Percentiles rank a stretch among this genome's conserved stretches.
Conservation (phyloP, 108 stramenopile species). For the Pseudonitzschia multiseries region DNA sequence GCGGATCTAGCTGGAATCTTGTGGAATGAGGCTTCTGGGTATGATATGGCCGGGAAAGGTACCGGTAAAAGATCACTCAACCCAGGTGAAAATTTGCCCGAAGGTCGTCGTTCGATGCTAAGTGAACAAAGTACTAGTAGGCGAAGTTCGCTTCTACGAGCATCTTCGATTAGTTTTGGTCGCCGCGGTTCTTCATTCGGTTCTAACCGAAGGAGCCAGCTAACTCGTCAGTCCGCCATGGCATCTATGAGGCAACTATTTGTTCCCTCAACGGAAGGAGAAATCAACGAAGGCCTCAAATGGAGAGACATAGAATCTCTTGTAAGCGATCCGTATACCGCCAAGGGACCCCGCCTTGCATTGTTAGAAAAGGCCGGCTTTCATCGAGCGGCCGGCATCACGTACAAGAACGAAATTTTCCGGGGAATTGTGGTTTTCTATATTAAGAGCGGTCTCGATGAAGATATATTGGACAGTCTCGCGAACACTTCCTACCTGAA, state of each 20-base stretch:
- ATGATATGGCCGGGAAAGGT: slow-evolving; percentile 6
- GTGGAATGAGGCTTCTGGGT: slow-evolving; percentile 27
- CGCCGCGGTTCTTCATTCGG: not conserved
- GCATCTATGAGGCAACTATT: no score
- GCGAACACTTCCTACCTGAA: slow-evolving; percentile 32
- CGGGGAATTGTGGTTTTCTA: slow-evolving; percentile 49
- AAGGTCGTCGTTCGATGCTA: no score
- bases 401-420: slow-evolving; percentile 21
- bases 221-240: no score
- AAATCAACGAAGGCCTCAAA: not conserved
- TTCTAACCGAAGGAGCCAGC: no score
- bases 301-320: slow-evolving; percentile 37
- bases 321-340: slow-evolving; percentile 21
- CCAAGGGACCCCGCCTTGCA: slow-evolving; percentile 14
- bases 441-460: slow-evolving; percentile 16
- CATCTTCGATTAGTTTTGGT: no score
- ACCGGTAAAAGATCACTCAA: no score
- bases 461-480: slow-evolving; percentile 17
- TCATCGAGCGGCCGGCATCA: slow-evolving; percentile 20
- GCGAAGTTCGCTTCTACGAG: no score
- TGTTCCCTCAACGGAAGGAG: not conserved
- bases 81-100: no score
- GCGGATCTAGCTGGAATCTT: slow-evolving; percentile 42
- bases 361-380: slow-evolving; percentile 29
- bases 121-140: no score